Evolutionary conservation across 345 rosid genomes (phyloP), one percentile per base, ranked within the genome.

Genomic region (Angophora floribunda): DNA sequence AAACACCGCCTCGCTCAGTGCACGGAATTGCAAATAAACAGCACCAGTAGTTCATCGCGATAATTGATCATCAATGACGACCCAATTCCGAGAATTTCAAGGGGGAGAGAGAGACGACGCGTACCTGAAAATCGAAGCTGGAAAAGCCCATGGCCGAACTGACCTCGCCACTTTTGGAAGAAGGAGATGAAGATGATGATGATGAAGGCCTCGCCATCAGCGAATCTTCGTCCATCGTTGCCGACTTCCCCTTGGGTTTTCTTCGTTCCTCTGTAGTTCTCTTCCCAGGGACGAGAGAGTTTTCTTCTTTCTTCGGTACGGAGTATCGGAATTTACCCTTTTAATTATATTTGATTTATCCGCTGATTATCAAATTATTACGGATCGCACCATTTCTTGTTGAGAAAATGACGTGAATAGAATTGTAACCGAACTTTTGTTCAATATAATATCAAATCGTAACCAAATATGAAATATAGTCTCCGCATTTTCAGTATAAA

Each of bases 41-140:
- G 45, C 82, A 36, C 82, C 82, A 41, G 14, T 49, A 41, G 0
- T 75, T 19, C 49, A 0, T 41, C 44, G 82, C 82, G 49, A 21
- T 41, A 75, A 30, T 1, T 0, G 49, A 75, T 14, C 82, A 6
- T 0, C 44, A 0, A 75, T 0, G 84, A 41, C 49, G 84, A 41
- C 49, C 0, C 49, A 3, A 75, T 75, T 75, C 84, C 84, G 49
- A 21, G 84, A 41, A 75, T 41, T 75, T 75, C 49, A 11, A 75
- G 1, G 14, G 49, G 32, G 28, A 13, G 12, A 45, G 26, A 57
- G 55, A 51, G 67, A 61, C 41, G 47, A 51, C 4, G 6, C 6
- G 12, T 14, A 89, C 91, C 90, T 88, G 90, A 80, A 90, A 90
- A 6, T 90, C 89, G 9, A 88, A 44, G 87, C 89, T 87, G 52